A percentile compares a stretch with the other conserved stretches of the same genome.
These are phyloP conservation scores for Fusarium drepaniforme DNA, from an alignment of 2,329 filamentous ascomycete species.

Conservation along the genomic window DNA sequence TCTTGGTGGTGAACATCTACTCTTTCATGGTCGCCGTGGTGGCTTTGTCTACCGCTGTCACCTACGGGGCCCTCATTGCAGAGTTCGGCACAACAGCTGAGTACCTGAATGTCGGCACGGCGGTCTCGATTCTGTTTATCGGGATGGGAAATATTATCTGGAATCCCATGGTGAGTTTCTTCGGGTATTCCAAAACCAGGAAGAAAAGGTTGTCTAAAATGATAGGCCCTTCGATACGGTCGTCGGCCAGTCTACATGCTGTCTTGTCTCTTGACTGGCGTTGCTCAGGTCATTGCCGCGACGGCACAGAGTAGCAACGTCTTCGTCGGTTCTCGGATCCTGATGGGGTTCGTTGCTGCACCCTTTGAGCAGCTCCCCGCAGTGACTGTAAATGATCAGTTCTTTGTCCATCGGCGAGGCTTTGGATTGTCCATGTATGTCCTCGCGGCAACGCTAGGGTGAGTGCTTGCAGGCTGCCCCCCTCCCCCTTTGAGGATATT, in stretches of 20 bases:
- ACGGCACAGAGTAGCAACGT: not conserved
- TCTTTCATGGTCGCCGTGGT: not conserved
- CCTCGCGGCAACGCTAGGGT: conserved; percentile 4
- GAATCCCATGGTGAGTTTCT: not conserved
- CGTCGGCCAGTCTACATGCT: not conserved
- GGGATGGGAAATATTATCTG: not conserved
- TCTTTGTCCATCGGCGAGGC: conserved; percentile 6
- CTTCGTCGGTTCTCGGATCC: not conserved
- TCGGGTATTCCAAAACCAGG: not conserved
- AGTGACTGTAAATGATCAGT: conserved; percentile 4
- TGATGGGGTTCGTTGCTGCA: not conserved
- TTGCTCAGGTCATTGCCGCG: not conserved
- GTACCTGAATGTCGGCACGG: not conserved
- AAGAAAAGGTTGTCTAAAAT: not conserved
- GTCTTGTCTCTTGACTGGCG: not conserved
- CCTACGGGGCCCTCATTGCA: not conserved
- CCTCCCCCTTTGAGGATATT: too few relatives aligned
- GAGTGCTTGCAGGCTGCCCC: conserved; percentile 46
- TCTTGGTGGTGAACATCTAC: not conserved
- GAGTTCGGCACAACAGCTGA: not conserved
- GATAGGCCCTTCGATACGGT: not conserved
- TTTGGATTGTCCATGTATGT: conserved; percentile 7
- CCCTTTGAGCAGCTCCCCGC: conserved; percentile 4
- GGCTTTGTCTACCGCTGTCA: not conserved
- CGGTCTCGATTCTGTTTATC: not conserved